Percentiles rank a stretch among this genome's conserved stretches.
phyloP scores from a whole-genome alignment of 176 grass and related monocot species.

The Alloteropsis semialata region DNA sequence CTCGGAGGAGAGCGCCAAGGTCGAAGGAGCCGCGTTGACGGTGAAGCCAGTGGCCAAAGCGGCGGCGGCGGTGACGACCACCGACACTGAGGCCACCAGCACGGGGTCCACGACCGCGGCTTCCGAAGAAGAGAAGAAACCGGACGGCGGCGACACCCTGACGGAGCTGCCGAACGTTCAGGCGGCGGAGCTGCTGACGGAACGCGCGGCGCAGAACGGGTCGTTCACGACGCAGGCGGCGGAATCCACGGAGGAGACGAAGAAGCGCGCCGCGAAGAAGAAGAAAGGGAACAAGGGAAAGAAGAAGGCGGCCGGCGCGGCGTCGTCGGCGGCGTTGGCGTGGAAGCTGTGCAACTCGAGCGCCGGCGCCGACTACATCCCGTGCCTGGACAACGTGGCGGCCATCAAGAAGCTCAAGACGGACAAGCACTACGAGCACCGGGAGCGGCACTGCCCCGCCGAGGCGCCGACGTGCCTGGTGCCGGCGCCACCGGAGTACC shows the following conservation, averaged over 20 bases:
- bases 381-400: slow-evolving; percentile 86
- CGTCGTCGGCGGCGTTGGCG: neutral
- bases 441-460: slow-evolving; percentile 83
- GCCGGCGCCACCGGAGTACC: slow-evolving; percentile 58
- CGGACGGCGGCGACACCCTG: neutral
- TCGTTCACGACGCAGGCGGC: slow-evolving; percentile 82
- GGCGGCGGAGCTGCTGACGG: slow-evolving; percentile 66
- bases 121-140: slow-evolving; percentile 20
- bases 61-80: neutral
- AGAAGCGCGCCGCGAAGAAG: slow-evolving; percentile 28
- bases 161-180: slow-evolving; percentile 57
- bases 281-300: neutral
- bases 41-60: slow-evolving; percentile 39
- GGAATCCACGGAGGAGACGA: slow-evolving; percentile 73
- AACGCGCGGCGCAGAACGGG: slow-evolving; percentile 66
- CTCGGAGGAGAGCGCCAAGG: slow-evolving; percentile 24
- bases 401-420: slow-evolving; percentile 65
- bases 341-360: slow-evolving; percentile 85
- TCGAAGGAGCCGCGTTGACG: neutral
- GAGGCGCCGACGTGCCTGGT: slow-evolving; percentile 68
- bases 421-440: slow-evolving; percentile 82
- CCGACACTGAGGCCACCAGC: neutral
- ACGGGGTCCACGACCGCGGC: too few species aligned
- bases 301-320: neutral
- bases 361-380: slow-evolving; percentile 81